Percentiles rank a stretch among this genome's conserved stretches.
These are phyloP conservation scores for Hepatocystis sp. DNA, from an alignment of 169 alveolate genomes.

Conservation along the genomic window DNA sequence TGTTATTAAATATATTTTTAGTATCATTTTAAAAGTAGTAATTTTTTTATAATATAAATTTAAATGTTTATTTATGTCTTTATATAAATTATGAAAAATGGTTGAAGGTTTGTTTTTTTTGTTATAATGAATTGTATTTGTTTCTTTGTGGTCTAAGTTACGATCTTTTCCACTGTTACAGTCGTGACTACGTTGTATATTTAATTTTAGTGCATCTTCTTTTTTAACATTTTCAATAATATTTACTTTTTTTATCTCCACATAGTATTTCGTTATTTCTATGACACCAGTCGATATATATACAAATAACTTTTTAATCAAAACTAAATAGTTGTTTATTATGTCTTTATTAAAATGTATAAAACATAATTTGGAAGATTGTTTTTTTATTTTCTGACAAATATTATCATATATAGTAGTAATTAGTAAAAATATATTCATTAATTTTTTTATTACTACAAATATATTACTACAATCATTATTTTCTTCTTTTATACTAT, in stretches of 20 bases:
- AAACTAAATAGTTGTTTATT: conserved; percentile 13
- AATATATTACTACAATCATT: conserved; percentile 1
- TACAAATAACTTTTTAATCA: conserved; percentile 25
- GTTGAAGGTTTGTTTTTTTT: too few relatives aligned
- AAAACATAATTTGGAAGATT: conserved; percentile 11
- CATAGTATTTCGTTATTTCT: conserved; percentile 30
- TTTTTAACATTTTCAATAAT: conserved; percentile 2
- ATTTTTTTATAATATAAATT: conserved; percentile 21
- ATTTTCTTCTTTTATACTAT: conserved; percentile 8
- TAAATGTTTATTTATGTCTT: conserved; percentile 8
- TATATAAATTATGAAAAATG: conserved; percentile 2
- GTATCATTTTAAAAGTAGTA: conserved; percentile 36
- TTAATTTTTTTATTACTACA: conserved; percentile 24
- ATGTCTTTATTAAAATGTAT: conserved; percentile 37
- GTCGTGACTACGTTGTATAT: too few relatives aligned
- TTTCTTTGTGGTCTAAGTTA: conserved; percentile 7
- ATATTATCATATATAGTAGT: conserved; percentile 40
- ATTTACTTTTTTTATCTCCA: conserved; percentile 27
- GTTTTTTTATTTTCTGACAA: conserved; percentile 20
- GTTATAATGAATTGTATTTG: too few relatives aligned
- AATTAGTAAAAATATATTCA: conserved; percentile 34
- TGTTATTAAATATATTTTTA: conserved; percentile 58
- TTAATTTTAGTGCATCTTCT: too few relatives aligned
- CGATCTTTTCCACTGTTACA: too few relatives aligned
- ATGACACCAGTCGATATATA: conserved; percentile 21